phyloP scores from a whole-genome alignment of 2,329 filamentous ascomycete species.

The Alternaria gansuensis region DNA sequence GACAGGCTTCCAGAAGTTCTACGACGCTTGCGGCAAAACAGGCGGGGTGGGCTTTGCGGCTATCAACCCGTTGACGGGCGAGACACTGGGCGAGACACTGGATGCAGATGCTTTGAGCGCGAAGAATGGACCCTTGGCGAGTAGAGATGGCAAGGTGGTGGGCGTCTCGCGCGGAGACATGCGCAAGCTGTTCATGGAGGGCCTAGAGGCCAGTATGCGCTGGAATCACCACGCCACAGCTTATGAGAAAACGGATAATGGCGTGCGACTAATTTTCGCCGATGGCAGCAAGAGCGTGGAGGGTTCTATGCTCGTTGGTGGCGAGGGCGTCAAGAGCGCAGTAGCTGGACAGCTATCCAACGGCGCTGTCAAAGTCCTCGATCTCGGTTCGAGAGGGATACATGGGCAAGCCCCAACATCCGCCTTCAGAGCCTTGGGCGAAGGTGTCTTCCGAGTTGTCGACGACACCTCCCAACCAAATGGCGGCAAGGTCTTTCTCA shows the following conservation, averaged over 20 bases:
- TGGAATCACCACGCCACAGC: slow-evolving; percentile 66
- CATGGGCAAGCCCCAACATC: slow-evolving; percentile 71
- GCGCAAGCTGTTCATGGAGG: slow-evolving; percentile 66
- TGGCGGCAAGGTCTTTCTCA: slow-evolving; percentile 62
- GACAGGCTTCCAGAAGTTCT: slow-evolving; percentile 63
- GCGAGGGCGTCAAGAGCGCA: slow-evolving; percentile 69
- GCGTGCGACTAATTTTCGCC: slow-evolving; percentile 66
- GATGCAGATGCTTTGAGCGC: slow-evolving; percentile 29
- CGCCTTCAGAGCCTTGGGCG: slow-evolving; percentile 69
- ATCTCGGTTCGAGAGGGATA: slow-evolving; percentile 70
- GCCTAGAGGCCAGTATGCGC: slow-evolving; percentile 64
- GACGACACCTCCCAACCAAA: slow-evolving; percentile 59
- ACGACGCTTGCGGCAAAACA: slow-evolving; percentile 67
- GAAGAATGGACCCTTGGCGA: slow-evolving; percentile 52
- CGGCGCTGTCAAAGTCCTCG: slow-evolving; percentile 68
- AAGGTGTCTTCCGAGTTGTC: slow-evolving; percentile 67
- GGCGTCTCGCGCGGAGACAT: slow-evolving; percentile 71
- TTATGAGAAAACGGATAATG: slow-evolving; percentile 65
- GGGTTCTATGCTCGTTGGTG: slow-evolving; percentile 67
- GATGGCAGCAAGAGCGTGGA: slow-evolving; percentile 68
- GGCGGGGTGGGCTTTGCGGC: slow-evolving; percentile 63
- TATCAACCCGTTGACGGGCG: slow-evolving; percentile 64
- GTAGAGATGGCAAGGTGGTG: slow-evolving; percentile 66
- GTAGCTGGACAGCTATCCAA: slow-evolving; percentile 68
- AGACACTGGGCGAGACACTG: slow-evolving; percentile 58